These are phyloP conservation scores for Solanum hybrid DNA, from an alignment of 305 asterid genomes.

Conservation along the genomic window DNA sequence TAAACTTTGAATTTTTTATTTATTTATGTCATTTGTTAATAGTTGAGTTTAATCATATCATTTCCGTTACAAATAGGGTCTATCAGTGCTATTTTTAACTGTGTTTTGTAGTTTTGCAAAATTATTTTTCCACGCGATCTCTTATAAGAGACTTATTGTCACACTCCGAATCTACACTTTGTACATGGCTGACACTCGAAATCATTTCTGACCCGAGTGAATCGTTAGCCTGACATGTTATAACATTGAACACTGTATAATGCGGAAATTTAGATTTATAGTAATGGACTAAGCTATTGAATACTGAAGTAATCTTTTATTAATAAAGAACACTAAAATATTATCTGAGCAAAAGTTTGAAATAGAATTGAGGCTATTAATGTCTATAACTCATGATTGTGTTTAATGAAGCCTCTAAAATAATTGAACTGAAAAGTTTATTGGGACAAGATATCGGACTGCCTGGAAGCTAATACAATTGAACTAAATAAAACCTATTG, in stretches of 20 bases:
- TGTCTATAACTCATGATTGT: not conserved
- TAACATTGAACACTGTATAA: not conserved
- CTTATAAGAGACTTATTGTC: not conserved
- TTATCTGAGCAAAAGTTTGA: not conserved
- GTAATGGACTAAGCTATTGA: not conserved
- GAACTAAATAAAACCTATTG: not conserved
- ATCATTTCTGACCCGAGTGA: not conserved
- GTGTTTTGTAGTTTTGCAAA: too few relatives aligned
- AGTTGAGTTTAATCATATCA: not conserved
- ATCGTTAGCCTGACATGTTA: not conserved
- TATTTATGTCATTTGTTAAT: not conserved
- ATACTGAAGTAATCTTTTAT: too few relatives aligned
- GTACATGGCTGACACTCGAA: not conserved
- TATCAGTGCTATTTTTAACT: too few relatives aligned
- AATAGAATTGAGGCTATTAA: not conserved
- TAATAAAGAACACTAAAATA: not conserved
- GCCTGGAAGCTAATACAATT: not conserved
- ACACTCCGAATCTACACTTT: not conserved
- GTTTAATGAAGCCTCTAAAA: not conserved
- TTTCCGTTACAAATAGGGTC: not conserved
- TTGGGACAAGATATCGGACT: not conserved
- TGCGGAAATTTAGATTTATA: too few relatives aligned
- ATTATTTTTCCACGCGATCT: too few relatives aligned
- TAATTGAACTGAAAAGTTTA: too few relatives aligned
- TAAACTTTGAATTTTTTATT: too few relatives aligned